phyloP scores from a whole-genome alignment of 768 basidiomycete genomes.

The Trametes sanguinea region DNA sequence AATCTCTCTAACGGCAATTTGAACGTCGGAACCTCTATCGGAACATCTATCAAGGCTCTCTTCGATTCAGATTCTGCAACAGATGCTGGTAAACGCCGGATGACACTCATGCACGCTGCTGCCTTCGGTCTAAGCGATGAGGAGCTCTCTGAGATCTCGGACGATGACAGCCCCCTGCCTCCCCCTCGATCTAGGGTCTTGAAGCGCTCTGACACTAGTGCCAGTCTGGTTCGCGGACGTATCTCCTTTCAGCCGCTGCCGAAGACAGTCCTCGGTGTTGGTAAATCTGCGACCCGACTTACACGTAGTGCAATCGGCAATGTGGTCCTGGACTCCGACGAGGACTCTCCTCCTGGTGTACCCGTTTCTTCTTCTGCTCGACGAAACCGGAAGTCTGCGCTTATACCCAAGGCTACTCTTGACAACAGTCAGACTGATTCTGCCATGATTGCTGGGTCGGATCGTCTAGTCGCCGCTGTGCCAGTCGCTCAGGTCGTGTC shows the following conservation, averaged over 20 bases:
- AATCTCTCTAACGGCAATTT: no score
- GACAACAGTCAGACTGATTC: neutral
- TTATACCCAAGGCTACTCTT: neutral
- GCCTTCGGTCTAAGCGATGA: constrained; percentile 29
- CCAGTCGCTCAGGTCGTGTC: neutral
- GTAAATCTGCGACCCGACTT: constrained; percentile 6
- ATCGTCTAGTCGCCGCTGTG: neutral
- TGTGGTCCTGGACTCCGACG: constrained; percentile 28
- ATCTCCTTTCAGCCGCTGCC: constrained; percentile 10
- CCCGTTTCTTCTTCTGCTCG: neutral
- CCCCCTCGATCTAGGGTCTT: constrained; percentile 7
- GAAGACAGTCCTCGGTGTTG: neutral
- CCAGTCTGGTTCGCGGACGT: constrained; percentile 9
- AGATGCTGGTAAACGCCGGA: constrained; percentile 26
- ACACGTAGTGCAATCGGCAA: constrained; percentile 7
- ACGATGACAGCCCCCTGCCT: constrained; percentile 12
- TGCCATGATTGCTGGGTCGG: neutral
- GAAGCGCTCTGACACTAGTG: neutral
- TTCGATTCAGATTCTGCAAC: no score
- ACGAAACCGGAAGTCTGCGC: neutral
- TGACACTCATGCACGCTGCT: constrained; percentile 21
- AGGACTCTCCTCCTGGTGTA: constrained; percentile 11
- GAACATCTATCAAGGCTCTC: no score
- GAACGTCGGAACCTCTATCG: no score
- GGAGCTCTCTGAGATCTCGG: constrained; percentile 31